Conservation (phyloP, 1,284 basidiomycete species). For the Phellinidium pouzarii region DNA sequence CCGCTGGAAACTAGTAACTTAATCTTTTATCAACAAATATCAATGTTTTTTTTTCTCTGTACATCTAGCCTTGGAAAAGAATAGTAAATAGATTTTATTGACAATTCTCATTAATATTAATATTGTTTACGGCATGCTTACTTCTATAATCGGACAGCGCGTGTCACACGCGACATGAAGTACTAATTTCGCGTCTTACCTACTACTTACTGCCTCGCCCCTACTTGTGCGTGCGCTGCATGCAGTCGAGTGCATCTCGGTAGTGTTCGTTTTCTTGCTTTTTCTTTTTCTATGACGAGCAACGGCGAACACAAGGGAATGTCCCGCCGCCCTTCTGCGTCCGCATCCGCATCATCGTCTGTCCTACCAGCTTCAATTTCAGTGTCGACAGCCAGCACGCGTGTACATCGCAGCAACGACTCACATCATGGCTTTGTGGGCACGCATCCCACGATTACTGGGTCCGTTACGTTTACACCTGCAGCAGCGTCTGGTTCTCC, state of each 20-base stretch:
- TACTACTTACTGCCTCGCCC: not conserved
- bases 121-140: not conserved
- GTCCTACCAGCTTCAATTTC: constrained; percentile 11
- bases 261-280: not conserved
- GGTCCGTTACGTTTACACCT: constrained; percentile 26
- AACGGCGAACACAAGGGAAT: constrained; percentile 16
- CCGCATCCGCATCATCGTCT: not conserved
- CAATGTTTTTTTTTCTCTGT: too few species aligned
- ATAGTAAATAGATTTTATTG: too few species aligned
- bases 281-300: constrained; percentile 8
- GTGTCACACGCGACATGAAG: constrained; percentile 3
- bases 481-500: constrained; percentile 35
- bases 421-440: constrained; percentile 37
- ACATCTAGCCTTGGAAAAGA: too few species aligned
- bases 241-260: not conserved
- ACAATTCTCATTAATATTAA: not conserved
- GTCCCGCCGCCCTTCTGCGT: constrained; percentile 14
- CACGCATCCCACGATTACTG: constrained; percentile 28
- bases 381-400: constrained; percentile 27
- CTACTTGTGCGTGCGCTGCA: constrained; percentile 1
- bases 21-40: too few species aligned
- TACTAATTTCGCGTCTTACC: constrained; percentile 10
- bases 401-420: constrained; percentile 44
- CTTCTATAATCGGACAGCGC: constrained; percentile 4
- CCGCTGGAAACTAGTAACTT: too few species aligned